Conservation (phyloP, 2,329 filamentous ascomycete genomes). For the Microcyclosporella mali region DNA sequence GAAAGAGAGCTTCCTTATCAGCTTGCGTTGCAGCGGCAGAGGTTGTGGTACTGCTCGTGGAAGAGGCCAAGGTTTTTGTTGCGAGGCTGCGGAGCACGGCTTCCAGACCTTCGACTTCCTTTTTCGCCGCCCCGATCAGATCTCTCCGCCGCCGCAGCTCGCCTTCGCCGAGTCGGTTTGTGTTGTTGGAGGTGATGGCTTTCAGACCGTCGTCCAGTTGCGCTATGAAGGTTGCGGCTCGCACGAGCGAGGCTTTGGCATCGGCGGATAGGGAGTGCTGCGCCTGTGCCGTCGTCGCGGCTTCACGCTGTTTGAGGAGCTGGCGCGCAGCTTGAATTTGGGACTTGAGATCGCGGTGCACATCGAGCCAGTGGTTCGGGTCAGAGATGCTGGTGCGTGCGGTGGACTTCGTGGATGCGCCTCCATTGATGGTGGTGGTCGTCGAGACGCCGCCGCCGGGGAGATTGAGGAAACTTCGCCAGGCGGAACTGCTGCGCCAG, state of each 20-base stretch:
- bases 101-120: slow-evolving; percentile 71
- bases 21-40: slow-evolving; percentile 32
- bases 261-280: slow-evolving; percentile 58
- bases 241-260: slow-evolving; percentile 68
- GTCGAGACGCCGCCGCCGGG: slow-evolving; percentile 40
- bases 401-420: slow-evolving; percentile 1
- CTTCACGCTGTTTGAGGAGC: slow-evolving; percentile 62
- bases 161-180: slow-evolving; percentile 59
- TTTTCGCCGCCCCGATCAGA: slow-evolving; percentile 60
- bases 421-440: slow-evolving; percentile 31
- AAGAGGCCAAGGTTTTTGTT: slow-evolving; percentile 36
- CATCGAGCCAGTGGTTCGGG: slow-evolving; percentile 66
- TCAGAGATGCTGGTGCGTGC: slow-evolving; percentile 37
- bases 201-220: slow-evolving; percentile 61
- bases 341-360: slow-evolving; percentile 66
- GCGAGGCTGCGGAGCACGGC: slow-evolving; percentile 61
- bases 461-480: slow-evolving; percentile 68
- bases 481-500: slow-evolving; percentile 68
- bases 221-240: slow-evolving; percentile 58
- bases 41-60: slow-evolving; percentile 11
- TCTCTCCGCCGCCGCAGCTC: slow-evolving; percentile 68
- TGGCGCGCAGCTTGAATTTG: slow-evolving; percentile 62
- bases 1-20: slow-evolving; percentile 33
- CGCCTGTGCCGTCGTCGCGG: slow-evolving; percentile 50
- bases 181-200: slow-evolving; percentile 31